phyloP scores from a whole-genome alignment of 768 basidiomycete species.

The Mycena rosella region DNA sequence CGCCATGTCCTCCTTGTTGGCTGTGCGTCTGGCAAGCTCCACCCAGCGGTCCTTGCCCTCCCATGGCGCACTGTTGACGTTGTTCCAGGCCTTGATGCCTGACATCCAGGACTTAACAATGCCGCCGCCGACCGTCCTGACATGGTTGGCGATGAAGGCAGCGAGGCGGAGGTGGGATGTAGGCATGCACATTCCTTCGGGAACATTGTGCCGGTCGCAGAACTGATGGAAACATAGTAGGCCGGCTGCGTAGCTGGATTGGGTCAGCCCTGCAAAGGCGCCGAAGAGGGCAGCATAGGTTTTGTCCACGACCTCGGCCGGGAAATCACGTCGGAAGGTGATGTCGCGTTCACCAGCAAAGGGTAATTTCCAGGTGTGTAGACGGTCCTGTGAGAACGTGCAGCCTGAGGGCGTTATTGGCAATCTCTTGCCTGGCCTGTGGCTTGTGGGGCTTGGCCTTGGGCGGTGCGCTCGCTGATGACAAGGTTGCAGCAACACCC shows the following conservation, averaged over 20 bases:
- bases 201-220: slow-evolving; percentile 47
- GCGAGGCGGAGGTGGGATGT: slow-evolving; percentile 46
- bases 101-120: too few species aligned
- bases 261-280: slow-evolving; percentile 46
- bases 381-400: slow-evolving; percentile 34
- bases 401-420: slow-evolving; percentile 29
- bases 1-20: slow-evolving; percentile 40
- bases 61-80: slow-evolving; percentile 51
- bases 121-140: slow-evolving; percentile 34
- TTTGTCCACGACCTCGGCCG: slow-evolving; percentile 13
- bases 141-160: slow-evolving; percentile 42
- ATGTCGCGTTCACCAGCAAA: background rate
- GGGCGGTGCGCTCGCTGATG: too few species aligned
- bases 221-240: slow-evolving; percentile 52
- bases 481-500: too few species aligned
- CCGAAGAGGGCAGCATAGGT: slow-evolving; percentile 21
- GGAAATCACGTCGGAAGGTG: slow-evolving; percentile 24
- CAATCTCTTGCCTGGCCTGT: background rate
- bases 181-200: slow-evolving; percentile 48
- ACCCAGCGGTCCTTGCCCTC: slow-evolving; percentile 46
- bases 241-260: too few species aligned
- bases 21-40: slow-evolving; percentile 22
- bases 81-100: slow-evolving; percentile 53
- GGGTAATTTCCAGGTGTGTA: background rate
- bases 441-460: background rate